A percentile compares a stretch with the other conserved stretches of the same genome.
These are phyloP conservation scores for Fusarium buharicum DNA, from an alignment of 2,329 filamentous ascomycete genomes.

Conservation along the genomic window DNA sequence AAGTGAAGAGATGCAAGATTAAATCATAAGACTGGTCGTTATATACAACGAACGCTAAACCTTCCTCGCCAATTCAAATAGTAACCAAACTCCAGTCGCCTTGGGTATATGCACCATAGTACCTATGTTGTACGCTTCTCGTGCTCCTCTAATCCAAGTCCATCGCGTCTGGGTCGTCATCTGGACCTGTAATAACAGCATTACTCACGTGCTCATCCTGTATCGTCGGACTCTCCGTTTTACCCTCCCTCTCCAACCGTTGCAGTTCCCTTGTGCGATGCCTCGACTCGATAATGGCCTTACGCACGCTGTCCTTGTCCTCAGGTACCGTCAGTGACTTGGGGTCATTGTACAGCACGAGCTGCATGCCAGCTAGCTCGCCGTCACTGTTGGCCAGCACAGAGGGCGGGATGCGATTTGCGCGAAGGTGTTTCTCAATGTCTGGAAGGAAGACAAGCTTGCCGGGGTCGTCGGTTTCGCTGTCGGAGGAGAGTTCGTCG, in stretches of 20 bases:
- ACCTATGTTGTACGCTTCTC: slow-evolving; percentile 1
- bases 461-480: slow-evolving; percentile 58
- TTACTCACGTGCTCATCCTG: slow-evolving; percentile 22
- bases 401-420: slow-evolving; percentile 74
- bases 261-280: slow-evolving; percentile 72
- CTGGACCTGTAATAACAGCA: slow-evolving; percentile 25
- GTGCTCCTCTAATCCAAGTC: slow-evolving; percentile 63
- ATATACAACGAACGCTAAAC: background rate
- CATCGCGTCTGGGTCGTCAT: slow-evolving; percentile 71
- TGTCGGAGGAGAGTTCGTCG: slow-evolving; percentile 76
- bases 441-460: slow-evolving; percentile 83
- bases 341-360: slow-evolving; percentile 88
- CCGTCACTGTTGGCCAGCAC: slow-evolving; percentile 68
- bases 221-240: slow-evolving; percentile 13
- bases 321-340: slow-evolving; percentile 78
- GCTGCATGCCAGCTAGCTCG: slow-evolving; percentile 70
- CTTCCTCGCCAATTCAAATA: slow-evolving; percentile 6
- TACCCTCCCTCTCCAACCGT: slow-evolving; percentile 52
- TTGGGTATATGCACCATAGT: slow-evolving; percentile 42
- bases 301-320: slow-evolving; percentile 80
- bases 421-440: slow-evolving; percentile 81
- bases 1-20: slow-evolving; percentile 19
- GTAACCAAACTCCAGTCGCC: slow-evolving; percentile 42
- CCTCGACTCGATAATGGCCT: slow-evolving; percentile 83
- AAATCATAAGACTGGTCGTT: slow-evolving; percentile 8